Evolutionary conservation across 1,284 basidiomycete species (phyloP).

Genomic region (Peniophora sp.): DNA sequence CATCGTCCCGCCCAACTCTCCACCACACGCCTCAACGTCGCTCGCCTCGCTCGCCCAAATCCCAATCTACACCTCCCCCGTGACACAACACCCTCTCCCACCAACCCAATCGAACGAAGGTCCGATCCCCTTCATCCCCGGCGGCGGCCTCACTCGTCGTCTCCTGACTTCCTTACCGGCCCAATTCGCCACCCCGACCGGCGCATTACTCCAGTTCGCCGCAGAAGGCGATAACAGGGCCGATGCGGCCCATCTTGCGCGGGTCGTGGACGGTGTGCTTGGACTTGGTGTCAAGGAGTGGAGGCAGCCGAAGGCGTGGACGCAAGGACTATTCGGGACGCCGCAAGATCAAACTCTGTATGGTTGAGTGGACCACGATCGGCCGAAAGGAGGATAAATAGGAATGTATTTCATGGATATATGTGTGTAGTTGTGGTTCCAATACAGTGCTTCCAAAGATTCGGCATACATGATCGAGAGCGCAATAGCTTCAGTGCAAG

Average conservation of each 20-base stretch:
- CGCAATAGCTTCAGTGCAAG: too few relatives aligned
- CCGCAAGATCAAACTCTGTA: constrained; percentile 65
- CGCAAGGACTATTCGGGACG: constrained; percentile 62
- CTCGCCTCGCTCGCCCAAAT: constrained; percentile 32
- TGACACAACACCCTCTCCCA: constrained; percentile 24
- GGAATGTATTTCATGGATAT: too few relatives aligned
- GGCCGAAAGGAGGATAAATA: too few relatives aligned
- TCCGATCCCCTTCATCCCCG: constrained; percentile 58
- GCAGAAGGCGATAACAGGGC: constrained; percentile 73
- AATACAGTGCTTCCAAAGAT: too few relatives aligned
- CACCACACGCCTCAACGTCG: constrained; percentile 27
- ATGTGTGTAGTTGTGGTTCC: too few relatives aligned
- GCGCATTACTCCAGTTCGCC: constrained; percentile 55
- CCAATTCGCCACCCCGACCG: constrained; percentile 50
- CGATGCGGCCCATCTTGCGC: constrained; percentile 61
- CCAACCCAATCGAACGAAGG: constrained; percentile 21
- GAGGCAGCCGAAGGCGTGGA: constrained; percentile 60
- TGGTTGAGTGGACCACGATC: constrained; percentile 30
- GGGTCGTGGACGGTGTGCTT: constrained; percentile 42
- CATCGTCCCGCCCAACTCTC: constrained; percentile 33
- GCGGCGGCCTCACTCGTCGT: constrained; percentile 64
- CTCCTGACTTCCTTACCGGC: constrained; percentile 49
- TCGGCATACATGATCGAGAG: too few relatives aligned
- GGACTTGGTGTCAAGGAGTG: constrained; percentile 33
- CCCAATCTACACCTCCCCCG: constrained; percentile 40